These are phyloP conservation scores for Tephrocybe sp. DNA, from an alignment of 768 basidiomycete species.

Conservation along the genomic window DNA sequence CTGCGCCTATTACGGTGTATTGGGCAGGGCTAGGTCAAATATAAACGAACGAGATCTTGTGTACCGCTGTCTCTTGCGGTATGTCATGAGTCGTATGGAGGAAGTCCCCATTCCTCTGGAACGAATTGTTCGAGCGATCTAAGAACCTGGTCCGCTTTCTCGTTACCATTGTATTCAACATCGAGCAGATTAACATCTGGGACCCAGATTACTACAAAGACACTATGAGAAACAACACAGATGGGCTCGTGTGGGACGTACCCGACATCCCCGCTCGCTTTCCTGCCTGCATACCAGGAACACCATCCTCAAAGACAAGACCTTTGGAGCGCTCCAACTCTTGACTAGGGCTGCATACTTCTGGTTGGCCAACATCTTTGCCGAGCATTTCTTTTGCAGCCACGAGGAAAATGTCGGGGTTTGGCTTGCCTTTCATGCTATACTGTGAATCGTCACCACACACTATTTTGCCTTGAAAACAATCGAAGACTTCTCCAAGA, in stretches of 20 bases:
- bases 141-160: slow-evolving; percentile 58
- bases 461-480: slow-evolving; percentile 63
- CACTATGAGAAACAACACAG: background rate
- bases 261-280: slow-evolving; percentile 87
- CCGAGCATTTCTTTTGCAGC: slow-evolving; percentile 63
- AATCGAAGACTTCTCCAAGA: slow-evolving; percentile 52
- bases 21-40: too few relatives aligned
- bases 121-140: slow-evolving; percentile 66
- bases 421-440: slow-evolving; percentile 68
- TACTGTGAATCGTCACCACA: slow-evolving; percentile 67
- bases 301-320: slow-evolving; percentile 80
- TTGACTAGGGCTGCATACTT: slow-evolving; percentile 32
- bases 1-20: background rate
- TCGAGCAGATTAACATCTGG: slow-evolving; percentile 69
- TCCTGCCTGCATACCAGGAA: slow-evolving; percentile 76
- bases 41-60: too few relatives aligned
- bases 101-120: slow-evolving; percentile 84
- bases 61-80: too few relatives aligned
- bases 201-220: slow-evolving; percentile 71
- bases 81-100: slow-evolving; percentile 43
- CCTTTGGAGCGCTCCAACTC: slow-evolving; percentile 53
- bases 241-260: slow-evolving; percentile 26
- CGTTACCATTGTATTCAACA: slow-evolving; percentile 42
- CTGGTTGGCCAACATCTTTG: slow-evolving; percentile 50
- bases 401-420: slow-evolving; percentile 76